Evolutionary conservation across 2,329 filamentous ascomycete species (phyloP), one percentile per base, ranked within the genome.

Genomic region (Dothidotthia symphoricarpi): DNA sequence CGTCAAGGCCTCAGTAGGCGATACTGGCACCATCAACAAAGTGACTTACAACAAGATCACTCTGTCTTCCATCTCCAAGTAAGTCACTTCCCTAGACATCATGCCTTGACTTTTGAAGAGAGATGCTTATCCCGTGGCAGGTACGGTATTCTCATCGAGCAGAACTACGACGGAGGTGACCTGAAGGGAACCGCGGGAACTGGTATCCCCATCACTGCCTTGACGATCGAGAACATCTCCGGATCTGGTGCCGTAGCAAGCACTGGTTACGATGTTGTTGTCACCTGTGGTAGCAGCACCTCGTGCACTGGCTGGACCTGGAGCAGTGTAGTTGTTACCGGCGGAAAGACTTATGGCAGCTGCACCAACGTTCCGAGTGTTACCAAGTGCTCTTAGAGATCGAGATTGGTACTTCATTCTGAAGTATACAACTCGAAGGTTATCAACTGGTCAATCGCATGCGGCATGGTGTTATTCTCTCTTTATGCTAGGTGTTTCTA

Each of bases 281-380:
- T 73, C n/a, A 64, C 69, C 13, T 81, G 78, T 45, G 78, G 73
- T 7, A 64, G 55, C 22, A 74, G 70, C 24, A 67, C 66, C 36
- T 60, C 61, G 7, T 78, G 75, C 63, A 69, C 66, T 5, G 66
- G 71, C 59, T 82, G 77, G 75, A 75, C 69, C 6, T 81, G 76
- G 75, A 66, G 55, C 3, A 68, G 63, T 28, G 71, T 76, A 34
- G 26, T 29, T 5, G 46, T 65, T 12, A 58, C 61, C n/a, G 61
- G 62, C 22, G 72, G 73, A 13, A 62, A 65, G 53, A 57, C 47
- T 27, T 61, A 54, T 28, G 44, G 44, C 12, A 57, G 56, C 35
- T 69, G 63, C 51, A 34, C 50, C 36, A 63, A 64, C 36, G 55
- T 69, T 11, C 69, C 69, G 15, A 47, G 45, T 17, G 43, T 49